A percentile compares a stretch with the other conserved stretches of the same genome.
phyloP scores from a whole-genome alignment of 2,329 filamentous ascomycete genomes.

The Phialophora chinensis region DNA sequence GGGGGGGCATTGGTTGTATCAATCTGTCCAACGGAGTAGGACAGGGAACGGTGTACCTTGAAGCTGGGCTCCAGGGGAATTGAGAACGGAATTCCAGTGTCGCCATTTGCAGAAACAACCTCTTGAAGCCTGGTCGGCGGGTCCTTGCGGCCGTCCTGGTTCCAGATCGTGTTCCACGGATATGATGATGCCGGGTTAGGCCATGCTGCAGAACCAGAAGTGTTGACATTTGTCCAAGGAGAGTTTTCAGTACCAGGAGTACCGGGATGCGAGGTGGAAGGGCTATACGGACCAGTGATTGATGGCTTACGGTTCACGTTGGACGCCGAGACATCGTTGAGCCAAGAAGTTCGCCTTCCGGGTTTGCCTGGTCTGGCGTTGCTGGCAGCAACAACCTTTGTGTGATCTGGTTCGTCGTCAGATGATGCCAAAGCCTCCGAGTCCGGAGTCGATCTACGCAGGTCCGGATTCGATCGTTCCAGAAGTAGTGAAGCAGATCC shows the following conservation, averaged over 20 bases:
- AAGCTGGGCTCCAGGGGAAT: conserved; percentile 88
- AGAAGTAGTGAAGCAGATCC: conserved; percentile 71
- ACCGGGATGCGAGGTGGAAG: conserved; percentile 78
- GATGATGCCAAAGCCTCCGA: conserved; percentile 93
- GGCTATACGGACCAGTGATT: conserved; percentile 75
- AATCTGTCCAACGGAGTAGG: conserved; percentile 91
- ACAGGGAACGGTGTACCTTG: conserved; percentile 93
- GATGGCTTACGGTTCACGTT: conserved; percentile 72
- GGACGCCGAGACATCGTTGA: conserved; percentile 77
- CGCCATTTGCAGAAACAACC: conserved; percentile 69
- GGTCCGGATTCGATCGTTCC: conserved; percentile 72
- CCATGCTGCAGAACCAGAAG: conserved; percentile 33
- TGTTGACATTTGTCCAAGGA: conserved; percentile 47
- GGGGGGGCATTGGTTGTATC: conserved; percentile 53
- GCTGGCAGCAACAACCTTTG: conserved; percentile 51
- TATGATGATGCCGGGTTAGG: conserved; percentile 36
- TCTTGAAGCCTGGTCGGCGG: conserved; percentile 75
- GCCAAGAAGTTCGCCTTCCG: conserved; percentile 77
- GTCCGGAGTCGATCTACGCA: conserved; percentile 85
- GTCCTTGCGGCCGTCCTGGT: conserved; percentile 74
- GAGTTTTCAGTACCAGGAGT: conserved; percentile 74
- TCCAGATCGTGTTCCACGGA: conserved; percentile 81
- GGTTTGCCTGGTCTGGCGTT: conserved; percentile 63
- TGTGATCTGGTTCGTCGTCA: conserved; percentile 82
- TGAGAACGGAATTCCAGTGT: conserved; percentile 75